A percentile compares a stretch with the other conserved stretches of the same genome.
phyloP scores from a whole-genome alignment of 2,329 filamentous ascomycete genomes.

The Huntiella decipiens region DNA sequence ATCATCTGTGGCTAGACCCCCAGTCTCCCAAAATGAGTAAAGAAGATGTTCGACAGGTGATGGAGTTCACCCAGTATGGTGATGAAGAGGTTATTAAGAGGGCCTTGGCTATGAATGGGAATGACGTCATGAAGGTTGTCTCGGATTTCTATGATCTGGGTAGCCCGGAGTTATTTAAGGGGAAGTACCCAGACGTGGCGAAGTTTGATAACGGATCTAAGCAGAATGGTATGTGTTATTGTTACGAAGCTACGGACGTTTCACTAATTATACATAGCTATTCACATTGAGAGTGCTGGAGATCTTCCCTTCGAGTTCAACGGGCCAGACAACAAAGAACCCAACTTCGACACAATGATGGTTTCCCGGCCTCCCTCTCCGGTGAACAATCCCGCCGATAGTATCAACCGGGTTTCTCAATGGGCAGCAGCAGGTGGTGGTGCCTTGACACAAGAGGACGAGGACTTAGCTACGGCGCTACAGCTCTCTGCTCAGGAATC shows the following conservation, averaged over 20 bases:
- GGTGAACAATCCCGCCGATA: constrained; percentile 13
- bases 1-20: too few relatives aligned
- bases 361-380: constrained; percentile 41
- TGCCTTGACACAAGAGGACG: constrained; percentile 23
- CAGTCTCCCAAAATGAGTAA: too few relatives aligned
- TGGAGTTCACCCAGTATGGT: constrained; percentile 7
- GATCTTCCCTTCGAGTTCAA: background rate
- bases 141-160: constrained; percentile 9
- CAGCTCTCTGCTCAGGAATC: constrained; percentile 10
- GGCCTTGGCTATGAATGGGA: constrained; percentile 6
- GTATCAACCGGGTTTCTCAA: constrained; percentile 32
- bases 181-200: too few relatives aligned
- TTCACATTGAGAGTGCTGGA: background rate
- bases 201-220: too few relatives aligned
- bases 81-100: constrained; percentile 2
- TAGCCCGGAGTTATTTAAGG: too few relatives aligned
- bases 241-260: too few relatives aligned
- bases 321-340: too few relatives aligned
- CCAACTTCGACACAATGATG: too few relatives aligned
- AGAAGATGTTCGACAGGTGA: constrained; percentile 5
- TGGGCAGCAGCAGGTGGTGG: constrained; percentile 25
- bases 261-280: too few relatives aligned
- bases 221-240: too few relatives aligned
- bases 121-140: constrained; percentile 8
- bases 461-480: constrained; percentile 19